Percentiles rank a stretch among this genome's conserved stretches.
Conservation (phyloP, 2,329 filamentous ascomycete species). For the Aureobasidium sp. region DNA sequence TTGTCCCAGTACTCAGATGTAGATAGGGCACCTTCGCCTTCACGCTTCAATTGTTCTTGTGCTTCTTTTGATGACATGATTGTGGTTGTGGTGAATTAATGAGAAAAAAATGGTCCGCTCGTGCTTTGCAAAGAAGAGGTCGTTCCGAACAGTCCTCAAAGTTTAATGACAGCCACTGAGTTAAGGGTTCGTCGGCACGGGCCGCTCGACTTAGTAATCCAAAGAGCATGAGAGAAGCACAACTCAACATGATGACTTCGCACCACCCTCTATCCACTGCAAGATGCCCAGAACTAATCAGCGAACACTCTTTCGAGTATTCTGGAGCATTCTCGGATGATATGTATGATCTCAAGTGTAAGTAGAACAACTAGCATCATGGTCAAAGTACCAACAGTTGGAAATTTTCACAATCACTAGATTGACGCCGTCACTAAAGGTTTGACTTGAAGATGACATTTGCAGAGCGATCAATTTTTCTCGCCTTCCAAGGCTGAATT, state of each 20-base stretch:
- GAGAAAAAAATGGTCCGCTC: background rate
- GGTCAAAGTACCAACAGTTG: too few species aligned
- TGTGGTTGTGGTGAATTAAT: background rate
- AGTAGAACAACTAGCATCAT: too few species aligned
- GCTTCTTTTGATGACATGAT: background rate
- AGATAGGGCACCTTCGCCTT: constrained; percentile 24
- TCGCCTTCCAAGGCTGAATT: background rate
- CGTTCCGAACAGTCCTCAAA: background rate
- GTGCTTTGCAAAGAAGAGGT: background rate
- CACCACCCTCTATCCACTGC: background rate
- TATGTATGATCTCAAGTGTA: too few species aligned
- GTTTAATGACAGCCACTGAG: background rate
- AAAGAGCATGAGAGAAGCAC: background rate
- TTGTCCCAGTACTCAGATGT: constrained; percentile 44
- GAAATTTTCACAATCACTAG: background rate
- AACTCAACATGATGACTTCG: background rate
- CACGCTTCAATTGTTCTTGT: background rate
- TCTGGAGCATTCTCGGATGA: too few species aligned
- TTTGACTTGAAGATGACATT: background rate
- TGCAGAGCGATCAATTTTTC: background rate
- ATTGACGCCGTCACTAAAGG: background rate
- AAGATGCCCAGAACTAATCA: background rate
- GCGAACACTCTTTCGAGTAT: background rate
- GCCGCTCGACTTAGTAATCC: background rate
- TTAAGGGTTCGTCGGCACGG: background rate